Evolutionary conservation across 257 asterid species (phyloP).

Genomic region (Hygrophila difformis): DNA sequence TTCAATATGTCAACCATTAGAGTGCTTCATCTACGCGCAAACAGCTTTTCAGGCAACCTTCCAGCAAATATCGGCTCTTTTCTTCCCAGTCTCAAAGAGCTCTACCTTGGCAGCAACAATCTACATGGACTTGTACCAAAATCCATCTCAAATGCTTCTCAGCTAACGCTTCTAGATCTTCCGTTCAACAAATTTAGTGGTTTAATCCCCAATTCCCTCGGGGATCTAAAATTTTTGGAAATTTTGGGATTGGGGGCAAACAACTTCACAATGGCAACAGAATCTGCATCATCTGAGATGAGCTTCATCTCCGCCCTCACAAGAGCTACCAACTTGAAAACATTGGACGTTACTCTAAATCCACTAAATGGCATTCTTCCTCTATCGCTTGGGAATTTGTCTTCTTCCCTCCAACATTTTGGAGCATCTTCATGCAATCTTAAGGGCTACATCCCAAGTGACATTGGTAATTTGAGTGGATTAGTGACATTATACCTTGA

Average conservation of each 20-base stretch:
- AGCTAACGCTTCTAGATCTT: background rate
- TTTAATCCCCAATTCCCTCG: slow-evolving; percentile 19
- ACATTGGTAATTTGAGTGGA: slow-evolving; percentile 11
- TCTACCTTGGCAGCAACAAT: slow-evolving; percentile 8
- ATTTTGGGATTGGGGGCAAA: background rate
- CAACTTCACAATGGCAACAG: slow-evolving; percentile 4
- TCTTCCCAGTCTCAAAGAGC: slow-evolving; percentile 13
- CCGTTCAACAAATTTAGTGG: slow-evolving; percentile 11
- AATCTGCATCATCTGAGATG: slow-evolving; percentile 9
- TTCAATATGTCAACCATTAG: slow-evolving; percentile 15
- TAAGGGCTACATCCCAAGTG: slow-evolving; percentile 11
- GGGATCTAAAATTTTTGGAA: slow-evolving; percentile 13
- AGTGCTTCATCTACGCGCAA: background rate
- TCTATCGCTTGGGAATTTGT: slow-evolving; percentile 12
- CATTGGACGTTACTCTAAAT: background rate
- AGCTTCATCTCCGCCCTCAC: slow-evolving; percentile 15
- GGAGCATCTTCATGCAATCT: background rate
- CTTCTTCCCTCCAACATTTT: background rate
- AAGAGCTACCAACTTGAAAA: slow-evolving; percentile 3
- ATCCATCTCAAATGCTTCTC: slow-evolving; percentile 23
- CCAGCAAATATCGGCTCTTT: slow-evolving; percentile 15
- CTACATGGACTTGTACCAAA: slow-evolving; percentile 20
- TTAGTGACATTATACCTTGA: background rate
- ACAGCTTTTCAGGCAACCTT: slow-evolving; percentile 19
- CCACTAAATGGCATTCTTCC: slow-evolving; percentile 15